Conservation (phyloP, 305 asterid genomes). For the Fraxinus platypoda region DNA sequence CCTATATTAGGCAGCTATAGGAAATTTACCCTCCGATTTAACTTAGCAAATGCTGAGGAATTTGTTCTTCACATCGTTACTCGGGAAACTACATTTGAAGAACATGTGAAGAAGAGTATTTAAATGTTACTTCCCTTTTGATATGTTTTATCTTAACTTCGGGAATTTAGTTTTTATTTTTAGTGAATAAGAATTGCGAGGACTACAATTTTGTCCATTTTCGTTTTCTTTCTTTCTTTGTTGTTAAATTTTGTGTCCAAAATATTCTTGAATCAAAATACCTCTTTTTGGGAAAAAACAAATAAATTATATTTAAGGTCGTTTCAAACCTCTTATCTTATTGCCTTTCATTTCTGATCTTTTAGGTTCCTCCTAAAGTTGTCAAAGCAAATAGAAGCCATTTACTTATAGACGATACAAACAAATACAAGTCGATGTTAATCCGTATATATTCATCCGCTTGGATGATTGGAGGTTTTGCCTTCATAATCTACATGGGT, state of each 20-base stretch:
- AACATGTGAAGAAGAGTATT: no score
- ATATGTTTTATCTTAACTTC: no score
- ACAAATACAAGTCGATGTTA: conserved; percentile 91
- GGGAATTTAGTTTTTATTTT: no score
- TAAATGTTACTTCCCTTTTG: no score
- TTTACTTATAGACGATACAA: conserved; percentile 70
- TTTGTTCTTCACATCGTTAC: no score
- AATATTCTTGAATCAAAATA: neutral
- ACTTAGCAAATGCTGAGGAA: no score
- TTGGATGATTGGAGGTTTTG: conserved; percentile 82
- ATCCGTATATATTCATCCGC: conserved; percentile 74
- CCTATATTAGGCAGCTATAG: no score
- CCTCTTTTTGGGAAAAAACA: neutral
- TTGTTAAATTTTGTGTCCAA: neutral
- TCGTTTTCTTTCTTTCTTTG: neutral
- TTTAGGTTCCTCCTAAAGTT: conserved; percentile 63
- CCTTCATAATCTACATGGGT: no score
- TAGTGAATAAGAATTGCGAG: neutral
- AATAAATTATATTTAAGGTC: neutral
- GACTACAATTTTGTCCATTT: neutral
- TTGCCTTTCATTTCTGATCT: conserved; percentile 15
- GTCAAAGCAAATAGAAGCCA: conserved; percentile 50
- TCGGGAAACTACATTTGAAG: no score
- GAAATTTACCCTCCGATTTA: no score
- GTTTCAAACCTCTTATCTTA: conserved; percentile 9